Percentiles rank a stretch among this genome's conserved stretches.
These are phyloP conservation scores for Talaromyces sp. DNA, from an alignment of 2,329 filamentous ascomycete genomes.

Conservation along the genomic window DNA sequence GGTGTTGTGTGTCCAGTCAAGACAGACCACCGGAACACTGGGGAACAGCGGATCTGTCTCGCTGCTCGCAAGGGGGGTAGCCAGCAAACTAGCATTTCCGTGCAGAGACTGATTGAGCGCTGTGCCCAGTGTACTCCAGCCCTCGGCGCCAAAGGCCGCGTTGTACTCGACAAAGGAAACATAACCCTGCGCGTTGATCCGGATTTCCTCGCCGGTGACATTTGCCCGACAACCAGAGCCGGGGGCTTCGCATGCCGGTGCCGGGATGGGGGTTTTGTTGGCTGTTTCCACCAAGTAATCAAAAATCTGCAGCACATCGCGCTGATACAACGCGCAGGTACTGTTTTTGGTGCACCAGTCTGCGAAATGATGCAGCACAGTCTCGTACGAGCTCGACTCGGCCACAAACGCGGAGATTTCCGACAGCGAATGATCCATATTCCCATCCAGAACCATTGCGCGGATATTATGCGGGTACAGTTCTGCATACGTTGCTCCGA, in stretches of 20 bases:
- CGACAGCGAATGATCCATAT: conserved; percentile 37
- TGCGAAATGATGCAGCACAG: conserved; percentile 20
- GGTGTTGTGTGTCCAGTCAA: conserved; percentile 1
- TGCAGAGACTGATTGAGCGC: conserved; percentile 24
- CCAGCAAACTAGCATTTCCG: conserved; percentile 34
- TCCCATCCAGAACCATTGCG: conserved; percentile 42
- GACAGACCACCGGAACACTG: conserved; percentile 4
- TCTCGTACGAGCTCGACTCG: conserved; percentile 34
- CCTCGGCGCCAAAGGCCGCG: not conserved
- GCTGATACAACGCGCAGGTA: not conserved
- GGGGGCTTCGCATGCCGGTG: conserved; percentile 14
- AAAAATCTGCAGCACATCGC: not conserved
- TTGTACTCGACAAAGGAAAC: conserved; percentile 16
- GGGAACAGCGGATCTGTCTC: conserved; percentile 23
- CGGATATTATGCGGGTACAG: conserved; percentile 41
- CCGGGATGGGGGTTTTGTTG: not conserved
- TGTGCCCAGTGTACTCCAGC: conserved; percentile 18
- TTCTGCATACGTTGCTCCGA: conserved; percentile 41
- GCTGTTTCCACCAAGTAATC: not conserved
- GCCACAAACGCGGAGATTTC: conserved; percentile 24
- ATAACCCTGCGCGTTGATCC: conserved; percentile 27
- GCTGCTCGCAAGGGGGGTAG: conserved; percentile 21
- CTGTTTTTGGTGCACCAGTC: not conserved
- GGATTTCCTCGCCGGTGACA: conserved; percentile 31
- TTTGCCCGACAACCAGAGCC: conserved; percentile 28